Conservation (phyloP, 129 eudicot genomes). For the Escallonia herrerae region DNA sequence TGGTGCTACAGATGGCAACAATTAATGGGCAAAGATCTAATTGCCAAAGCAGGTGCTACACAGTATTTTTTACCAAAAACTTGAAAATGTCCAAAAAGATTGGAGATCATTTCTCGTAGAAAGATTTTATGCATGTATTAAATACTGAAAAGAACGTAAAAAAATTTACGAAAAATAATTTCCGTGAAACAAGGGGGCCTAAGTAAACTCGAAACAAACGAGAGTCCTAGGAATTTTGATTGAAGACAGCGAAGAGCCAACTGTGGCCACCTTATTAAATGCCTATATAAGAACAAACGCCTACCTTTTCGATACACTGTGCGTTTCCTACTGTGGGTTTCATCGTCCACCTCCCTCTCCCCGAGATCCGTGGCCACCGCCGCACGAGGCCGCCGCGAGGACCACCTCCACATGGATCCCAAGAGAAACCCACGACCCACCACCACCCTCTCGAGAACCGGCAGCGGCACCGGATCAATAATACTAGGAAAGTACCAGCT, state of each 20-base stretch:
- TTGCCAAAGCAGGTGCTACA: too few species aligned
- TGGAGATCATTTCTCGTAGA: too few species aligned
- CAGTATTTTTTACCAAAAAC: too few species aligned
- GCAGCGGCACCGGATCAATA: slow-evolving; percentile 41
- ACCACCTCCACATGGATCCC: slow-evolving; percentile 21
- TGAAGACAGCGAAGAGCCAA: not conserved
- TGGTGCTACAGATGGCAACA: too few species aligned
- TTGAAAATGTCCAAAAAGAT: too few species aligned
- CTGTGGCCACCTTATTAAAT: not conserved
- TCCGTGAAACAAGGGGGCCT: not conserved
- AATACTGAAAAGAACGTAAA: not conserved
- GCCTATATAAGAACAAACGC: not conserved
- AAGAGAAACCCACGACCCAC: not conserved
- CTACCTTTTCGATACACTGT: not conserved
- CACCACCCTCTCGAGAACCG: slow-evolving; percentile 32
- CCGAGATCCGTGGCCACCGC: not conserved
- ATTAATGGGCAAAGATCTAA: too few species aligned
- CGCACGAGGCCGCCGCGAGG: slow-evolving; percentile 5
- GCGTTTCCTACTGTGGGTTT: not conserved
- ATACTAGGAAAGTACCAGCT: slow-evolving; percentile 54
- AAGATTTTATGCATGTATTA: too few species aligned
- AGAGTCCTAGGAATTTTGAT: not conserved
- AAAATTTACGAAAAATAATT: not conserved
- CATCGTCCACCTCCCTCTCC: not conserved
- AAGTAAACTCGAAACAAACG: not conserved